phyloP scores from a whole-genome alignment of 805 yeast species.

The Kodamaea kakaduensis region DNA sequence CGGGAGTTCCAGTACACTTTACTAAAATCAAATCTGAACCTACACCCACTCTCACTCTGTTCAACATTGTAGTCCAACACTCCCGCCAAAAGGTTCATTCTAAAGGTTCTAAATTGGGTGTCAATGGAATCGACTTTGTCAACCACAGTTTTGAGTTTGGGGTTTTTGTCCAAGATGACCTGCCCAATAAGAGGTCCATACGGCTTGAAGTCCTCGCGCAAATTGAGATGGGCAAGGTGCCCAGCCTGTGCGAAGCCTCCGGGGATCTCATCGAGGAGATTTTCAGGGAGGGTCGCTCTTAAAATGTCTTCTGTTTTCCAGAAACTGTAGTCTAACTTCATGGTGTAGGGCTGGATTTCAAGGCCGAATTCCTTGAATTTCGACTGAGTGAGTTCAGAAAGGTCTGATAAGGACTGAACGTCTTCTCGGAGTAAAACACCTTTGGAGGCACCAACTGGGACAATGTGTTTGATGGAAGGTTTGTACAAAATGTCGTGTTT shows the following conservation, averaged over 20 bases:
- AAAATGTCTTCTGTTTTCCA: slow-evolving; percentile 92
- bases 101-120: slow-evolving; percentile 84
- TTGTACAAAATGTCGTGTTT: slow-evolving; percentile 60
- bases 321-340: slow-evolving; percentile 63
- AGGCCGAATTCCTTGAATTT: slow-evolving; percentile 48
- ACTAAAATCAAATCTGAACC: slow-evolving; percentile 81
- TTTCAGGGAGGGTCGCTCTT: slow-evolving; percentile 69
- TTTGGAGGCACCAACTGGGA: slow-evolving; percentile 37
- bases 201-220: slow-evolving; percentile 80
- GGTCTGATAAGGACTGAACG: slow-evolving; percentile 31
- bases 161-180: slow-evolving; percentile 83
- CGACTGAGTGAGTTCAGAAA: slow-evolving; percentile 42
- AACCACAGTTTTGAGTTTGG: slow-evolving; percentile 80
- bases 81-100: slow-evolving; percentile 93
- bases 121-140: slow-evolving; percentile 86
- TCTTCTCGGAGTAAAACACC: slow-evolving; percentile 61
- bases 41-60: slow-evolving; percentile 84
- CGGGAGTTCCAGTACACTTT: slow-evolving; percentile 98
- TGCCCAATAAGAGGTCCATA: slow-evolving; percentile 81
- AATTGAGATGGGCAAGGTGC: slow-evolving; percentile 89
- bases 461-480: slow-evolving; percentile 70
- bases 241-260: slow-evolving; percentile 92
- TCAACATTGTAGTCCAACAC: slow-evolving; percentile 69
- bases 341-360: slow-evolving; percentile 47
- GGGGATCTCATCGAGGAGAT: slow-evolving; percentile 69